Percentiles rank a stretch among this genome's conserved stretches.
phyloP scores from a whole-genome alignment of 345 rosid genomes.

The Acer saccharum region DNA sequence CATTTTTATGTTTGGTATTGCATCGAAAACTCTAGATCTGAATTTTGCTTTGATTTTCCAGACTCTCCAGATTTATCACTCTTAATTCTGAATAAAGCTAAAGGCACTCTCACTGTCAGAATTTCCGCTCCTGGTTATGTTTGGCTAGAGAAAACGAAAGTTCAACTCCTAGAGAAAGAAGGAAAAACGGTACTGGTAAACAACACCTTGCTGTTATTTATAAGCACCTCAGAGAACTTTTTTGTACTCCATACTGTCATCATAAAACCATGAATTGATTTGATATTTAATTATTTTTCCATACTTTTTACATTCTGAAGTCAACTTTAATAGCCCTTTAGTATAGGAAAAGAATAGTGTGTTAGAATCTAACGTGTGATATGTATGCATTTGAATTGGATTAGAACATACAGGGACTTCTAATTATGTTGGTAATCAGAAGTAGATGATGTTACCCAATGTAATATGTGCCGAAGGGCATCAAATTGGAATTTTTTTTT shows the following conservation, averaged over 20 bases:
- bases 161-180: slow-evolving; percentile 52
- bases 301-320: neutral
- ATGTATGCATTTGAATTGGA: neutral
- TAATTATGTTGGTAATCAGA: neutral
- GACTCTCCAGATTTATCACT: slow-evolving; percentile 74
- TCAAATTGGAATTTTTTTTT: neutral
- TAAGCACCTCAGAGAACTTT: neutral
- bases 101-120: slow-evolving; percentile 42
- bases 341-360: neutral
- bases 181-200: slow-evolving; percentile 46
- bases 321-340: neutral
- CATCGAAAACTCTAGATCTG: slow-evolving; percentile 16
- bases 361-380: neutral
- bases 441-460: neutral
- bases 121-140: slow-evolving; percentile 63
- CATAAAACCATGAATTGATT: neutral
- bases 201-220: neutral
- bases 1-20: neutral
- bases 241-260: neutral
- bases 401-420: neutral
- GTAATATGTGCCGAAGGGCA: neutral
- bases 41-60: slow-evolving; percentile 30
- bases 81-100: slow-evolving; percentile 68
- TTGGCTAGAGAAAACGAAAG: slow-evolving; percentile 42
- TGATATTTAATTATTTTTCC: neutral